Percentiles rank a stretch among this genome's conserved stretches.
These are phyloP conservation scores for Aspergillus homomorphus DNA, from an alignment of 495 filamentous ascomycete genomes.

Conservation along the genomic window DNA sequence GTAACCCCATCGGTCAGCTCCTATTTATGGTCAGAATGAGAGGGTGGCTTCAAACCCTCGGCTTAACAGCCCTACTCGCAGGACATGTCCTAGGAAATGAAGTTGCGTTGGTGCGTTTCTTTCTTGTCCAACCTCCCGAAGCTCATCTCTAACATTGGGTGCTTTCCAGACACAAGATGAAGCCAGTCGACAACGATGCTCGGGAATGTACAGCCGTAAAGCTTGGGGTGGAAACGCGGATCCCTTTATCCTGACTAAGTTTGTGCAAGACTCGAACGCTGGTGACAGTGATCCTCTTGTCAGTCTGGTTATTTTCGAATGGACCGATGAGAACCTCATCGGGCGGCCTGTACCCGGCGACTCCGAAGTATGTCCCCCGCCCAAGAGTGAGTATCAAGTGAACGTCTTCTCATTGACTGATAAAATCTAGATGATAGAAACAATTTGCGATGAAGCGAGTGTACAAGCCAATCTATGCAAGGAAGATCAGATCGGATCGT, in stretches of 20 bases:
- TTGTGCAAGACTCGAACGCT: slow-evolving; percentile 56
- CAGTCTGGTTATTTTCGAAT: slow-evolving; percentile 91
- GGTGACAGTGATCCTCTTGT: slow-evolving; percentile 67
- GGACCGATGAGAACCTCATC: slow-evolving; percentile 76
- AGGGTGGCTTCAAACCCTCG: slow-evolving; percentile 48
- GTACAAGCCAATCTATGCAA: slow-evolving; percentile 70
- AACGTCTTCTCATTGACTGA: slow-evolving; percentile 17
- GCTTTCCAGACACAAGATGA: slow-evolving; percentile 65
- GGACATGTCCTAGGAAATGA: slow-evolving; percentile 58
- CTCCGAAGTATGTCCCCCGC: slow-evolving; percentile 28
- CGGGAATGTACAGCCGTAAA: slow-evolving; percentile 93
- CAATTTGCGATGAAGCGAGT: slow-evolving; percentile 69
- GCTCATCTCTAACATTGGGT: slow-evolving; percentile 17
- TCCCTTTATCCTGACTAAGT: slow-evolving; percentile 84
- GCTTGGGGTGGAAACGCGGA: slow-evolving; percentile 86
- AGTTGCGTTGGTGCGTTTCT: slow-evolving; percentile 56
- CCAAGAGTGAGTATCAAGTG: not conserved
- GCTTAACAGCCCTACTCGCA: slow-evolving; percentile 50
- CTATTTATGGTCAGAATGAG: slow-evolving; percentile 46
- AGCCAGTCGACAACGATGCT: slow-evolving; percentile 79
- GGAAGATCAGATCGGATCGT: slow-evolving; percentile 72
- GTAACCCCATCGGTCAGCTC: slow-evolving; percentile 18
- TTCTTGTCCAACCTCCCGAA: not conserved
- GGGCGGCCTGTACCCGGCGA: slow-evolving; percentile 48
- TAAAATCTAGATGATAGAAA: slow-evolving; percentile 52